Evolutionary conservation across 2,329 filamentous ascomycete genomes (phyloP), one percentile per base, ranked within the genome.

Genomic region (Hirsutella thompsonii): DNA sequence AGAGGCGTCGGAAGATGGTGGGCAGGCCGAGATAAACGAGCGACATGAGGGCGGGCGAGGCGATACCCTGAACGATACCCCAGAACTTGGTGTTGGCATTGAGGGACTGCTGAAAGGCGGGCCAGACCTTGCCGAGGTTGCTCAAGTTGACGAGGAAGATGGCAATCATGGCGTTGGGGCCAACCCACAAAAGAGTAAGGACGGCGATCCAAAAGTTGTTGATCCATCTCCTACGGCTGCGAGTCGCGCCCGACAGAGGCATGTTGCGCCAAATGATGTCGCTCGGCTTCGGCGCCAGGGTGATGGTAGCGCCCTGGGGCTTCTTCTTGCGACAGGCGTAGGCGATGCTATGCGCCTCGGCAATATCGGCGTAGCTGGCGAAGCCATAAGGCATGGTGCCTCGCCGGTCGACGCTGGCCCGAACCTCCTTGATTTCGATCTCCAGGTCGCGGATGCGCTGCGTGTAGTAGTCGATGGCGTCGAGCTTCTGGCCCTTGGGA

Each of bases 231-330:
- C 82, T 82, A 65, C 82, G 83, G 46, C 73, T 74, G 40, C 89
- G 76, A 1, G 79, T 74, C 21, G 74, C 67, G 32, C 79, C 79
- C 14, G 71, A 76, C 42, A 96, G 66, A 5, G 78, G 73, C 66
- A 98, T 74, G 54, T 98, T 98, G 57, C 87, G 82, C 92, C 92
- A 98, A 48, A 98, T 94, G 40, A 98, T 76, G 57, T 96, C 90
- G 55, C 84, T 87, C 3, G 92, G 90, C 44, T 79, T 78, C 2
- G 92, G 88, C 1, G 92, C 89, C 13, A 96, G 70, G 5, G 67
- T 70, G 42, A 98, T 76, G 0, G 75, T 83, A 0, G 87, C 79
- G 5, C 86, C 86, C 33, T 84, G 72, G 0, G 86, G 85, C 50
- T 82, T 83, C 66, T 92, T 92, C 38, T 79, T 84, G 44, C 83